Evolutionary conservation across 495 filamentous ascomycete species (phyloP).

Genomic region (Neurospora sp.): DNA sequence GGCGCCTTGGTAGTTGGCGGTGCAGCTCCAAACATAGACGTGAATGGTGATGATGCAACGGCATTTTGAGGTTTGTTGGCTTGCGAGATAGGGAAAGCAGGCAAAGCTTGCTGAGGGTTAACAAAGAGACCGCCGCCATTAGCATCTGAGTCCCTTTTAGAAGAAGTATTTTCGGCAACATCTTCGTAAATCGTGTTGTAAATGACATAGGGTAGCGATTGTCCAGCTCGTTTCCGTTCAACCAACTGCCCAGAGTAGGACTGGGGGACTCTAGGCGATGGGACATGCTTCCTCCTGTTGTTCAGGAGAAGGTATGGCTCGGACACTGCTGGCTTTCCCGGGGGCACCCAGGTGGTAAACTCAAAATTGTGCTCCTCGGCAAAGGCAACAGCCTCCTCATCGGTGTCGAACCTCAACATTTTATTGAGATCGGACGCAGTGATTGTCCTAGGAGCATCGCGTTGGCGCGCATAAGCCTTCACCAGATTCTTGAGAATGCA

Average conservation of each 20-base stretch:
- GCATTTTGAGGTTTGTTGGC: neutral
- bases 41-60: neutral
- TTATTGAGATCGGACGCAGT: constrained; percentile 54
- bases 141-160: neutral
- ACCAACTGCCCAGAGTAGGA: constrained; percentile 33
- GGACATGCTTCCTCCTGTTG: constrained; percentile 17
- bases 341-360: constrained; percentile 33
- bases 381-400: constrained; percentile 59
- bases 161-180: neutral
- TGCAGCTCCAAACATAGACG: neutral
- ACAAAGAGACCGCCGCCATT: constrained; percentile 23
- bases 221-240: constrained; percentile 36
- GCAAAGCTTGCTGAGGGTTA: neutral
- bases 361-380: constrained; percentile 57
- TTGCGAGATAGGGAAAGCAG: neutral
- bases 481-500: constrained; percentile 63
- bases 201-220: constrained; percentile 33
- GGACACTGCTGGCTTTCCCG: constrained; percentile 28
- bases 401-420: constrained; percentile 62
- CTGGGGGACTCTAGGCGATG: constrained; percentile 32
- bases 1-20: neutral
- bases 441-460: constrained; percentile 65
- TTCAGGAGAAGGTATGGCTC: constrained; percentile 42
- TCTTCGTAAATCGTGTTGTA: constrained; percentile 35
- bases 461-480: constrained; percentile 47